Percentiles rank a stretch among this genome's conserved stretches.
Evolutionary conservation across 164 flowering plant genomes (phyloP).

Genomic region (Vitis rotundifolia): DNA sequence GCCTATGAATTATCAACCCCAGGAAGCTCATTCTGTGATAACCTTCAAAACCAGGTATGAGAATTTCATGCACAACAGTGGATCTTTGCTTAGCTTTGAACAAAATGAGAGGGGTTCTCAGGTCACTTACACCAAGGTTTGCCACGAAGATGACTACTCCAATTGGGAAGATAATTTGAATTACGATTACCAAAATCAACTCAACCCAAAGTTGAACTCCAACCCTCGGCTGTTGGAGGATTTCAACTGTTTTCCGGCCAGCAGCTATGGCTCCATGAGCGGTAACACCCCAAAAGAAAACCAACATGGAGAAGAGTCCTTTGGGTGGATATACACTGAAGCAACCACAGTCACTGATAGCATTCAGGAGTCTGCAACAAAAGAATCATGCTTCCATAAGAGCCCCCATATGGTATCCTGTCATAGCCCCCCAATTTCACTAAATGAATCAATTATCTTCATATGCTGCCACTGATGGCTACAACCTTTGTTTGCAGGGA

Average conservation of each 20-base stretch:
- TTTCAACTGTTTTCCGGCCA: slow-evolving; percentile 35
- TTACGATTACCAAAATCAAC: slow-evolving; percentile 15
- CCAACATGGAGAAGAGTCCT: slow-evolving; percentile 24
- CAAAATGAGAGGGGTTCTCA: slow-evolving; percentile 23
- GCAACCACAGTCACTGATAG: slow-evolving; percentile 22
- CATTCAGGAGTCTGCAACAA: slow-evolving; percentile 25
- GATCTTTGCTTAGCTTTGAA: slow-evolving; percentile 60
- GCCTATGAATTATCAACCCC: slow-evolving; percentile 14
- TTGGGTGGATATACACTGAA: slow-evolving; percentile 47
- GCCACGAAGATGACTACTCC: slow-evolving; percentile 30
- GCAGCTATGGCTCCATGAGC: slow-evolving; percentile 12
- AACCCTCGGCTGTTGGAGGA: slow-evolving; percentile 29
- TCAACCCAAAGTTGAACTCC: slow-evolving; percentile 8
- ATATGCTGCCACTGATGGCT: not conserved
- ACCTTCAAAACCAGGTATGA: slow-evolving; percentile 37
- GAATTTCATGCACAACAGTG: slow-evolving; percentile 22
- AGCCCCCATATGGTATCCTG: slow-evolving; percentile 50
- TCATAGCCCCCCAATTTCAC: not conserved
- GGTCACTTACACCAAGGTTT: slow-evolving; percentile 2
- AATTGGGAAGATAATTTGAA: slow-evolving; percentile 38
- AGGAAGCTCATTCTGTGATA: slow-evolving; percentile 44
- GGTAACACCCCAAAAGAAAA: slow-evolving; percentile 13
- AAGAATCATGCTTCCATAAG: slow-evolving; percentile 36
- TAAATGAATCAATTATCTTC: not conserved
- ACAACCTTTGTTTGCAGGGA: slow-evolving; percentile 30